Percentiles rank a stretch among this genome's conserved stretches.
Evolutionary conservation across 352 stramenopile species (phyloP).

Genomic region (Pythium oligandrum): DNA sequence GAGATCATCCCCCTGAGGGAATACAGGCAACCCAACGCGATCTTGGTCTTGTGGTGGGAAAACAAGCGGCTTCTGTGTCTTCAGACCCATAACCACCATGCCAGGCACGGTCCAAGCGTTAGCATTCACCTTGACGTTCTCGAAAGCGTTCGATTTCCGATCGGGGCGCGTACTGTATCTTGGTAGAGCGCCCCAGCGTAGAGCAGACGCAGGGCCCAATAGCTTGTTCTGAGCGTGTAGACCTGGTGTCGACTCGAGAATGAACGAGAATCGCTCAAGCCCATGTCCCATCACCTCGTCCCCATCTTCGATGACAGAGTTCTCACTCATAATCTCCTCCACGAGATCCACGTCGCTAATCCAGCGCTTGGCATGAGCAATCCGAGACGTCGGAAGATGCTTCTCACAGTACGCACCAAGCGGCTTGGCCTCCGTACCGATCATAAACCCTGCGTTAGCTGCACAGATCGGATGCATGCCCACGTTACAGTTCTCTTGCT

Average conservation of each 20-base stretch:
- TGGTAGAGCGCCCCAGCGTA: slow-evolving; percentile 17
- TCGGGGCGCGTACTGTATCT: slow-evolving; percentile 18
- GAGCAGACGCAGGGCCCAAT: slow-evolving; percentile 33
- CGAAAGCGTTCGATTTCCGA: slow-evolving; percentile 22
- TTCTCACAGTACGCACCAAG: slow-evolving; percentile 81
- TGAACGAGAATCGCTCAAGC: slow-evolving; percentile 59
- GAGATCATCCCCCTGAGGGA: slow-evolving; percentile 38
- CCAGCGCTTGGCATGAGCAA: slow-evolving; percentile 74
- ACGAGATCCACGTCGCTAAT: slow-evolving; percentile 83
- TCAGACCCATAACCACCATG: slow-evolving; percentile 41
- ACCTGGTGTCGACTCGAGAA: slow-evolving; percentile 72
- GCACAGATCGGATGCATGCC: slow-evolving; percentile 76
- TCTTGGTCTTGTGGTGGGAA: slow-evolving; percentile 39
- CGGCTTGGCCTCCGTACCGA: slow-evolving; percentile 63
- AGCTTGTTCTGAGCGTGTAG: slow-evolving; percentile 45
- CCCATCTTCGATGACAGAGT: slow-evolving; percentile 32
- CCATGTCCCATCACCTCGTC: slow-evolving; percentile 20
- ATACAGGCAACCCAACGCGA: slow-evolving; percentile 41
- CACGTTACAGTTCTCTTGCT: slow-evolving; percentile 74
- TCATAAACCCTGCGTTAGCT: slow-evolving; percentile 73
- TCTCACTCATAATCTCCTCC: slow-evolving; percentile 81
- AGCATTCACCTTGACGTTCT: slow-evolving; percentile 29
- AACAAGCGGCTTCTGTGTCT: slow-evolving; percentile 31
- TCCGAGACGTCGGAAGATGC: slow-evolving; percentile 59
- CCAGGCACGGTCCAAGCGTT: slow-evolving; percentile 31